phyloP scores from a whole-genome alignment of 768 basidiomycete species.

The Candolleomyces aberdarensis region DNA sequence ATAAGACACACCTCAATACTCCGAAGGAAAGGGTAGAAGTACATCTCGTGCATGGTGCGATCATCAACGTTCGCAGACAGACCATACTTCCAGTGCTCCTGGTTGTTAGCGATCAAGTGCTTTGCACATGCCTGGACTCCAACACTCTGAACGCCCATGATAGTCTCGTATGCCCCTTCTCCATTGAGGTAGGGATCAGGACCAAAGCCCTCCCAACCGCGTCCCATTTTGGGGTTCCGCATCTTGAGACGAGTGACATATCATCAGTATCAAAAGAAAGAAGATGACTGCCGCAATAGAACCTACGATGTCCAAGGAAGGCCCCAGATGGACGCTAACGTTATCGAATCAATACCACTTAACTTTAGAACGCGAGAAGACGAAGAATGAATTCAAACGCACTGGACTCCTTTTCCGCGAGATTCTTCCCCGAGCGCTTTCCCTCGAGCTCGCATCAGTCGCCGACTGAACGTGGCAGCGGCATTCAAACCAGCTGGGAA shows the following conservation, averaged over 20 bases:
- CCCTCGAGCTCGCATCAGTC: constrained; percentile 62
- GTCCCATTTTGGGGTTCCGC: constrained; percentile 49
- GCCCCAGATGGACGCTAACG: constrained; percentile 44
- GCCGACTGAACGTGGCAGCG: constrained; percentile 52
- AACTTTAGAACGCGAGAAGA: too few relatives aligned
- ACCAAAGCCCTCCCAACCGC: constrained; percentile 52
- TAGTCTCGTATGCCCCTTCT: constrained; percentile 56
- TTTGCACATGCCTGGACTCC: constrained; percentile 62
- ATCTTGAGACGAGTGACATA: constrained; percentile 27
- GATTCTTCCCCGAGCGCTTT: constrained; percentile 65
- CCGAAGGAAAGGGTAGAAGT: constrained; percentile 49
- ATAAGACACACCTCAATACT: constrained; percentile 39
- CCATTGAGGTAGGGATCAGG: constrained; percentile 65
- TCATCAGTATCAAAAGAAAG: background rate
- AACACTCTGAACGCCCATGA: constrained; percentile 55
- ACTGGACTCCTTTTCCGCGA: constrained; percentile 63
- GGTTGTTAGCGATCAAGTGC: constrained; percentile 48
- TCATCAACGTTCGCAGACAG: constrained; percentile 50
- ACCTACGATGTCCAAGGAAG: constrained; percentile 53
- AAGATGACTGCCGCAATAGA: background rate
- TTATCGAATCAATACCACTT: background rate
- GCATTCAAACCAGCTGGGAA: constrained; percentile 59
- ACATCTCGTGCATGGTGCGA: constrained; percentile 52
- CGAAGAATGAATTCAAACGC: constrained; percentile 10
- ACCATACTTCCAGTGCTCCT: constrained; percentile 51